phyloP scores from a whole-genome alignment of 768 basidiomycete species.

The Russula olivacea region DNA sequence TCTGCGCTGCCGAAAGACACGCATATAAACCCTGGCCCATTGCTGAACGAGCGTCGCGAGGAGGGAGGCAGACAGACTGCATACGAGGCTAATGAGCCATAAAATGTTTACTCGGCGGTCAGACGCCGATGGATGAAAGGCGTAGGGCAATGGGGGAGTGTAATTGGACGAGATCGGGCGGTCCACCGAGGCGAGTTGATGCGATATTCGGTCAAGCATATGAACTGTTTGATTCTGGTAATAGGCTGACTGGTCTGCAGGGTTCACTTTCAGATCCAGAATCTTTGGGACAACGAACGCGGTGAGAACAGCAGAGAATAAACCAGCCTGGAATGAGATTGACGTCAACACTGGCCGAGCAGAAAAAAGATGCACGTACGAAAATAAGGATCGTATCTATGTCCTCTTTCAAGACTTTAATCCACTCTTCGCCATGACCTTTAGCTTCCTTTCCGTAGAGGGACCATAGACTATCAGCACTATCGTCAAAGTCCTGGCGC shows the following conservation, averaged over 20 bases:
- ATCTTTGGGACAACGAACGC: constrained; percentile 7
- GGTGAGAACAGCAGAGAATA: constrained; percentile 17
- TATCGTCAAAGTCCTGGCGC: neutral
- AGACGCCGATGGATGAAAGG: constrained; percentile 28
- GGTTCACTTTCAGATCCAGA: constrained; percentile 2
- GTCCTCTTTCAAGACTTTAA: neutral
- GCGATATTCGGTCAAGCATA: neutral
- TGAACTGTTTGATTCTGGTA: constrained; percentile 9
- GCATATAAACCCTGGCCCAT: constrained; percentile 40
- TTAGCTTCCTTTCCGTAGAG: neutral
- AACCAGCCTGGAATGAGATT: constrained; percentile 4
- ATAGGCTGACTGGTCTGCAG: neutral
- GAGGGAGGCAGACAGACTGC: constrained; percentile 41
- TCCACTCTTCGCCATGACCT: neutral
- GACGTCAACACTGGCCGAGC: neutral
- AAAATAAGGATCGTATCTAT: neutral
- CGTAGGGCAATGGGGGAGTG: neutral
- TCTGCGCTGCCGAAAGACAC: constrained; percentile 30
- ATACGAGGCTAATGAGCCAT: constrained; percentile 35
- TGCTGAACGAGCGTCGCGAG: constrained; percentile 44
- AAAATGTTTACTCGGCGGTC: constrained; percentile 37
- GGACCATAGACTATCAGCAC: constrained; percentile 3
- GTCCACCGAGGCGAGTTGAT: neutral
- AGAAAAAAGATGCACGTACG: neutral
- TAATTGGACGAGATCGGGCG: neutral